Base-by-base conservation (phyloP, 2,329 filamentous ascomycete genomes). In the Paramyrothecium roridum region DNA sequence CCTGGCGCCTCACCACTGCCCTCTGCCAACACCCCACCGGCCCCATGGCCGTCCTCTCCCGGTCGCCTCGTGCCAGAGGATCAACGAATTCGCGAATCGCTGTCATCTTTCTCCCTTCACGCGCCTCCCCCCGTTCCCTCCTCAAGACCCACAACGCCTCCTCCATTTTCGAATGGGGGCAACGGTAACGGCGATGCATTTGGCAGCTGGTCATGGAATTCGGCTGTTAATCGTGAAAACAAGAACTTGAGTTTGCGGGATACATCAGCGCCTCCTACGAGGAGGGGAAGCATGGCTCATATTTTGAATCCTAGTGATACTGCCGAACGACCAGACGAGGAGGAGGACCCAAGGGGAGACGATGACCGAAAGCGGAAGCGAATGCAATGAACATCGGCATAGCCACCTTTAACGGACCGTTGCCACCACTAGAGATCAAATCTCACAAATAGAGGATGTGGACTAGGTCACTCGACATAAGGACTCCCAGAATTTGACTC, bases 281-380 rank as follows among this genome's bases (percentile, higher is more conserved):
- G 82, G 48, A 71, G 82, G 51, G 81, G 82, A 22, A 85, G 82
- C 68, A 85, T 85, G 81, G 82, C 82, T 1, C 82, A 85, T 57
- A 85, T 85, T 19, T 71, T 85, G n/a, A 85, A 85, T 62, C 82
- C 82, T 1, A 81, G 81, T 22, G 80, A 83, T 52, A 83, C 79
- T 20, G 75, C 74, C 7, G 82, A 84, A 67, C 73, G 79, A 40
- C 78, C 80, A 7, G 79, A 83, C 26, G 82, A 84, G 55, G 82
- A 83, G 54, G 80, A 81, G 48, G 80, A 82, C 47, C 73, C 73
- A 0, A 72, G 81, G 33, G 81, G 79, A 21, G 81, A 85, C 21
- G 81, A 84, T 12, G 82, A 84, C 60, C 75, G 82, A 48, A 88
- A 88, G 68, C 77, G 85, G 55, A 87, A 87, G 69, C 77, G 85